Percentiles rank a stretch among this genome's conserved stretches.
phyloP scores from a whole-genome alignment of 208 protist species.

The Herpetomonas muscarum region DNA sequence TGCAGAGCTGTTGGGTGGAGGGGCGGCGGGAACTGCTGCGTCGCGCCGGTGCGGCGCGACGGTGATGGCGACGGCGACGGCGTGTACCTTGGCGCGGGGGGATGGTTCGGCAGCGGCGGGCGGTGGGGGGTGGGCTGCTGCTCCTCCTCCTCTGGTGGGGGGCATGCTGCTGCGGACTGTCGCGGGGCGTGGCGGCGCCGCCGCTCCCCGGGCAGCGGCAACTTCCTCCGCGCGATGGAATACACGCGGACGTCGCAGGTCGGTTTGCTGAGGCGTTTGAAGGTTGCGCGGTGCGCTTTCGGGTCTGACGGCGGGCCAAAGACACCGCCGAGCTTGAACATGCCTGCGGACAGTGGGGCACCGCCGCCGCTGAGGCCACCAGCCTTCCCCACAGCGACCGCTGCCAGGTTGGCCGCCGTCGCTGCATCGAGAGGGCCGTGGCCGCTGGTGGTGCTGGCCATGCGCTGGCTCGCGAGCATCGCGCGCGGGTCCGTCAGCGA shows the following conservation, averaged over 20 bases:
- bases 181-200: too few relatives aligned
- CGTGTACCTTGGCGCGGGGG: too few relatives aligned
- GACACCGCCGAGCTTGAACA: slow-evolving; percentile 10
- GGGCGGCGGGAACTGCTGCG: too few relatives aligned
- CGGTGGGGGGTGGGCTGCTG: too few relatives aligned
- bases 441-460: not conserved
- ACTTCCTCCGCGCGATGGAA: not conserved
- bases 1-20: too few relatives aligned
- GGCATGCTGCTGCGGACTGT: too few relatives aligned
- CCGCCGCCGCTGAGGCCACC: too few relatives aligned
- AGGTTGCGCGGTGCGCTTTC: slow-evolving; percentile 9
- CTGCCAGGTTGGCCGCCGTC: too few relatives aligned
- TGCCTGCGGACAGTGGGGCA: not conserved
- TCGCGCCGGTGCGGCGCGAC: too few relatives aligned
- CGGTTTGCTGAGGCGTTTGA: slow-evolving; percentile 15
- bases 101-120: too few relatives aligned
- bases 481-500: slow-evolving; percentile 7
- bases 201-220: slow-evolving; percentile 3
- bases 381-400: not conserved
- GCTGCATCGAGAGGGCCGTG: not conserved
- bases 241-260: slow-evolving; percentile 10
- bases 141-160: too few relatives aligned
- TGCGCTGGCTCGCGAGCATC: not conserved
- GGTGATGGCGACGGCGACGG: too few relatives aligned
- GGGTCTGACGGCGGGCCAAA: slow-evolving; percentile 2